phyloP scores from a whole-genome alignment of 2,329 filamentous ascomycete species.

The Fusarium acutatum region DNA sequence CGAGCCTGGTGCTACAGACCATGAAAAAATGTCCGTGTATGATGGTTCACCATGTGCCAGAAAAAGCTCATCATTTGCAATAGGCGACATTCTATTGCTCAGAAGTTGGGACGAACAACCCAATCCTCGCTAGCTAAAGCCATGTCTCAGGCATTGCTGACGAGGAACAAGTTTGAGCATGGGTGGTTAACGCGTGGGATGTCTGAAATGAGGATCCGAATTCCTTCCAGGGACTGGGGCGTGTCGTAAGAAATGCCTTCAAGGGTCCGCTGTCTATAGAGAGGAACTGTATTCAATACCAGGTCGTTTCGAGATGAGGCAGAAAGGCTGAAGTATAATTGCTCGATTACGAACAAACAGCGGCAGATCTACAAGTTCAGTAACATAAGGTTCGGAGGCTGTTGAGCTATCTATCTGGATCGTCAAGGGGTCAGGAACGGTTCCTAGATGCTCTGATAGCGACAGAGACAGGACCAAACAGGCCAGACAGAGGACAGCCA shows the following conservation, averaged over 20 bases:
- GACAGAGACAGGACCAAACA: background rate
- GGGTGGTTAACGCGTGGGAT: conserved; percentile 19
- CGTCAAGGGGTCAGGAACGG: background rate
- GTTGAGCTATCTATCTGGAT: background rate
- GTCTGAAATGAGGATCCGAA: background rate
- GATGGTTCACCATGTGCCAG: background rate
- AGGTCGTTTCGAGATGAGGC: background rate
- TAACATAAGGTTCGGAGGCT: background rate
- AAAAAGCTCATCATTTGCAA: conserved; percentile 25
- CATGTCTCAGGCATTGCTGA: conserved; percentile 25
- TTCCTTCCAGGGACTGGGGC: background rate
- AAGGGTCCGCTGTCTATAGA: background rate
- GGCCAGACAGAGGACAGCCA: background rate
- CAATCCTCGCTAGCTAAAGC: background rate
- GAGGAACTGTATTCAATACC: background rate
- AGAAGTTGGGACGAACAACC: background rate
- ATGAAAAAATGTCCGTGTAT: conserved; percentile 12
- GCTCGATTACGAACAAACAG: background rate
- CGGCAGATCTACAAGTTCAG: background rate
- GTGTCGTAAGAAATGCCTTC: background rate
- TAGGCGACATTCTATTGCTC: conserved; percentile 23
- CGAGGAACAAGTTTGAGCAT: conserved; percentile 11
- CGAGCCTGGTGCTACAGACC: background rate
- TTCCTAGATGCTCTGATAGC: background rate
- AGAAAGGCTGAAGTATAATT: background rate